Evolutionary conservation across 176 grass and related monocot genomes (phyloP), one percentile per base, ranked within the genome.

Genomic region (Oryza longistaminata): DNA sequence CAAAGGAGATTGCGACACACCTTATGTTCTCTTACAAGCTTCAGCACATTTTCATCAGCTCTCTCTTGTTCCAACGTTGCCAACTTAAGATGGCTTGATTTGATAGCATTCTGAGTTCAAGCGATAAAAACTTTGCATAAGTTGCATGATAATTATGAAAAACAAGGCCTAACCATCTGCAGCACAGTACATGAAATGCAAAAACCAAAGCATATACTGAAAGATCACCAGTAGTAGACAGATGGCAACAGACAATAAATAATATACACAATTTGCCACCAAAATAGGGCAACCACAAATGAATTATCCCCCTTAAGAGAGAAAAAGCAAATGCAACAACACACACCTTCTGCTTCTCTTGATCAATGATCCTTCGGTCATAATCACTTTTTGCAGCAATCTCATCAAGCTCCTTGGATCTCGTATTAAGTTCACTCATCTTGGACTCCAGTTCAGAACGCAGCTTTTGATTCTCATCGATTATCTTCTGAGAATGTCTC

Each of bases 391-490:
- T 72, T 24, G 55, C 87, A 83, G 55, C 81, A 83, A 85, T 70
- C 19, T 80, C 87, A 69, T 80, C 76, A 62, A 85, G 82, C 70
- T 89, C 45, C 40, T 80, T 80, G 70, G 85, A 86, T 80, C 85
- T 86, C 22, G 39, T 45, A 80, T 80, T 21, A 80, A 86, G 85
- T 80, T 86, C 85, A 31, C 73, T 86, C 85, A 86, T 80, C 48
- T 80, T 86, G 16, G 85, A 27, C 77, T 86, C 85, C 26, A 86
- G 76, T 31, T 93, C 91, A 65, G 74, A 75, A 62, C 91, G 82
- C 89, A 97, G 80, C 24, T 89, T 93, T 81, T 87, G 84, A 77
- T 97, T 93, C 67, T 97, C 94, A 26, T 88, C 84, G 50, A 93
- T 68, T 70, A 97, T 92, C 86, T 78, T 93, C 49, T 81, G 89